Evolutionary conservation across 192 early-diverging fungal genomes (phyloP), one percentile per base, ranked within the genome.

Genomic region (Diversispora eburnea): DNA sequence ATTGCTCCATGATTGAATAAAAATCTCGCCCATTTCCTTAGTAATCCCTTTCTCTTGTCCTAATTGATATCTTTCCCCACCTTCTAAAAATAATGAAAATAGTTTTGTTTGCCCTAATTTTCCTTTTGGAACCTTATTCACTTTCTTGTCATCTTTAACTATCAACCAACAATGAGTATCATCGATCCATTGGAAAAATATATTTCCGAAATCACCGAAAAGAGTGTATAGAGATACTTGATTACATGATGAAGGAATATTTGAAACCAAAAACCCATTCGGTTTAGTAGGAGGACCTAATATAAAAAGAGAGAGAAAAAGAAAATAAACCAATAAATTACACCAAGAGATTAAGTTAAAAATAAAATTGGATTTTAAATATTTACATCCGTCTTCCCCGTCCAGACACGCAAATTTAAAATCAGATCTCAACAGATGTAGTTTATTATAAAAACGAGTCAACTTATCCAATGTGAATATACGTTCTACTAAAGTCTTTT

Each of bases 371-470:
- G 5, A 48, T 22, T 17, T 52, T 43, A 12, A 46, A 20, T 33
- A 73, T 48, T 64, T 63, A 73, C 72, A 43, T 64, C 72, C 72
- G 54, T 87, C 83, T 15, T 76, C 67, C 1, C 89, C 90, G 5
- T 68, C 69, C 17, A 94, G 60, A 74, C 91, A 77, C 62, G 93
- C 54, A 59, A 76, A 84, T 3, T 82, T 82, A 13, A 88, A 78
- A 57, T 91, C 88, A 39, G 81, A 86, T 33, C 88, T 78, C 88
- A 93, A 91, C 49, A 93, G 67, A 73, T 86, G 84, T 5, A 94
- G 42, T 60, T 87, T 82, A 75, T 92, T 92, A 61, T 84, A 84
- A 60, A 73, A 81, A 9, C 62, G 22, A 20, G 61, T 79, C 48
- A 76, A 54, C 17, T 74, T 77, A 7, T 77, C 72, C 3, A 60